These are phyloP conservation scores for Apiotrichum mycotoxinovorans DNA, from an alignment of 1,284 basidiomycete genomes.

Conservation along the genomic window DNA sequence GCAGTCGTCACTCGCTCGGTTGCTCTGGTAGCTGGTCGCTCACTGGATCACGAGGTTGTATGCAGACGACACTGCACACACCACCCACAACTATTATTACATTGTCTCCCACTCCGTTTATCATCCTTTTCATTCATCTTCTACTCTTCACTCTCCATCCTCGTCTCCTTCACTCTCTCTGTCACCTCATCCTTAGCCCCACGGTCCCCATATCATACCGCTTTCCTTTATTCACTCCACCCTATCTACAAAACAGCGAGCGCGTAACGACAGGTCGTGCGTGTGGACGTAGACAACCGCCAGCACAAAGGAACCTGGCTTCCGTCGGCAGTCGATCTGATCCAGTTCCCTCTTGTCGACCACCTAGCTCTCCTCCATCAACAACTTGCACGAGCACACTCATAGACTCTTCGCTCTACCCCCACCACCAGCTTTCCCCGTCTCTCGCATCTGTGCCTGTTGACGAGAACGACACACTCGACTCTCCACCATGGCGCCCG, in stretches of 20 bases:
- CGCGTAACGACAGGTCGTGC: not conserved
- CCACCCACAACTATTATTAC: not conserved
- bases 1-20: no score
- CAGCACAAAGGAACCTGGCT: no score
- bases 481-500: conserved; percentile 63
- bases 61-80: no score
- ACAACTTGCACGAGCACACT: not conserved
- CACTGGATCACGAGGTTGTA: no score
- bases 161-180: not conserved
- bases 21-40: no score
- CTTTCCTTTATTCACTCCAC: not conserved
- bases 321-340: not conserved
- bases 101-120: not conserved
- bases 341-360: no score
- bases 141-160: not conserved
- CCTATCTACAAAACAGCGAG: not conserved
- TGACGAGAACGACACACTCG: not conserved
- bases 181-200: not conserved
- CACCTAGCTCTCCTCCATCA: not conserved
- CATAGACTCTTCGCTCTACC: no score
- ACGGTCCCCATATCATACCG: not conserved
- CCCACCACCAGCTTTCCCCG: no score
- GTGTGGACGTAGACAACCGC: not conserved
- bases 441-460: not conserved
- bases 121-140: not conserved